Conservation (phyloP, 1,284 basidiomycete species). For the Naganishia sp. region DNA sequence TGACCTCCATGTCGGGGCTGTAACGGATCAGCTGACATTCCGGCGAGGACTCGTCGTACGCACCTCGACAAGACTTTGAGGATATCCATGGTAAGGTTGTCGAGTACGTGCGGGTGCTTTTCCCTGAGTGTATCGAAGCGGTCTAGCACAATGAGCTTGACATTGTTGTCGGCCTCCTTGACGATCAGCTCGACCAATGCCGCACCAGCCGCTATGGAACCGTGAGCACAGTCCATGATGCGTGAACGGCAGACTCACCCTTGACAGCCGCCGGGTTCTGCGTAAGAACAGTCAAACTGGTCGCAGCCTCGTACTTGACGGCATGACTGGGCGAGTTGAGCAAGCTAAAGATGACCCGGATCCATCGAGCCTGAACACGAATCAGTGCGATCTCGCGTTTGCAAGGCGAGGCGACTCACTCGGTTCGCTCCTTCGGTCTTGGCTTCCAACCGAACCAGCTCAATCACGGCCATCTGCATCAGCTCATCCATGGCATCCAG, state of each 20-base stretch:
- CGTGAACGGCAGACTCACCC: constrained; percentile 58
- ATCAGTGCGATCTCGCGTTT: constrained; percentile 13
- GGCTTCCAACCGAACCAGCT: constrained; percentile 90
- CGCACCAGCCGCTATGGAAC: constrained; percentile 74
- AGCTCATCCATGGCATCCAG: constrained; percentile 85
- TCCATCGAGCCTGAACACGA: constrained; percentile 72
- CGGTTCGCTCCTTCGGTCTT: constrained; percentile 77
- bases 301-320: constrained; percentile 97
- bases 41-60: constrained; percentile 26
- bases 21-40: neutral
- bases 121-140: constrained; percentile 80
- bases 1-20: constrained; percentile 95
- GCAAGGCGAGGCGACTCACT: constrained; percentile 57
- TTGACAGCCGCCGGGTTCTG: constrained; percentile 96
- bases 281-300: constrained; percentile 89
- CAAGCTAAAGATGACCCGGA: constrained; percentile 92
- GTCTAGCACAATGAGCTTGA: constrained; percentile 96
- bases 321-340: constrained; percentile 87
- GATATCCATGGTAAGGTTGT: constrained; percentile 93
- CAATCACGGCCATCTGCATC: constrained; percentile 94
- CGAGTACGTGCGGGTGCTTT: constrained; percentile 88
- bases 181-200: constrained; percentile 86
- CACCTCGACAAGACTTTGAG: constrained; percentile 83
- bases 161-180: constrained; percentile 98
- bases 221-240: neutral